These are phyloP conservation scores for Ustilago esculenta DNA, from an alignment of 1,284 basidiomycete species.

Conservation along the genomic window DNA sequence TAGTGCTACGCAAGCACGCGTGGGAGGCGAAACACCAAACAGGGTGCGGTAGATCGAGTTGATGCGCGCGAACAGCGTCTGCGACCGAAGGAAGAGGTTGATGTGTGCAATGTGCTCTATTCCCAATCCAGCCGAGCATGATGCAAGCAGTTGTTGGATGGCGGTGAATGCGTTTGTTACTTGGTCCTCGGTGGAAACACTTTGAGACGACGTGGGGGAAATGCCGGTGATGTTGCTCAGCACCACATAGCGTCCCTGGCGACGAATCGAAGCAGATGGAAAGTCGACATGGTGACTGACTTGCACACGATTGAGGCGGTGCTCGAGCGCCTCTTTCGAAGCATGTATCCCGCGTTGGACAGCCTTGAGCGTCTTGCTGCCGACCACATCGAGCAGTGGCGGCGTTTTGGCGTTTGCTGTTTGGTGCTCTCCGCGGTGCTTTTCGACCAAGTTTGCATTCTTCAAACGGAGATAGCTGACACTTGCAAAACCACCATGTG, in stretches of 20 bases:
- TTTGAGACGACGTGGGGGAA: neutral
- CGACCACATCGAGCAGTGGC: constrained; percentile 37
- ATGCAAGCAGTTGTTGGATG: constrained; percentile 8
- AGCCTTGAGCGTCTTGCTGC: constrained; percentile 33
- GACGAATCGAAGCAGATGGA: constrained; percentile 11
- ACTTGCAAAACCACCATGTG: constrained; percentile 57
- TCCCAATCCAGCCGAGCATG: neutral
- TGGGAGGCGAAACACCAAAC: constrained; percentile 91
- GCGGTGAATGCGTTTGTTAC: constrained; percentile 17
- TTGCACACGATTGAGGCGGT: no score
- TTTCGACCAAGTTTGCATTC: constrained; percentile 46
- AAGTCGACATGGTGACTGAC: neutral
- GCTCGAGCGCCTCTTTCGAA: no score
- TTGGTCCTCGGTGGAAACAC: constrained; percentile 20
- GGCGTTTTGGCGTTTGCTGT: constrained; percentile 1
- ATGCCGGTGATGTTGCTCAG: constrained; percentile 28
- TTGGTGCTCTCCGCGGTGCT: constrained; percentile 8
- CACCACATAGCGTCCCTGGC: constrained; percentile 26
- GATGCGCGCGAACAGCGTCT: constrained; percentile 44
- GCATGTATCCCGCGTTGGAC: neutral
- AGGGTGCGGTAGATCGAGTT: constrained; percentile 76
- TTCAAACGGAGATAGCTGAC: constrained; percentile 60
- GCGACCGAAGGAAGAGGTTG: constrained; percentile 79
- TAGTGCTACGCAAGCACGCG: constrained; percentile 88
- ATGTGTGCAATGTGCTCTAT: constrained; percentile 77